These are phyloP conservation scores for Eutrema yunnanense DNA, from an alignment of 345 rosid species.

Conservation along the genomic window DNA sequence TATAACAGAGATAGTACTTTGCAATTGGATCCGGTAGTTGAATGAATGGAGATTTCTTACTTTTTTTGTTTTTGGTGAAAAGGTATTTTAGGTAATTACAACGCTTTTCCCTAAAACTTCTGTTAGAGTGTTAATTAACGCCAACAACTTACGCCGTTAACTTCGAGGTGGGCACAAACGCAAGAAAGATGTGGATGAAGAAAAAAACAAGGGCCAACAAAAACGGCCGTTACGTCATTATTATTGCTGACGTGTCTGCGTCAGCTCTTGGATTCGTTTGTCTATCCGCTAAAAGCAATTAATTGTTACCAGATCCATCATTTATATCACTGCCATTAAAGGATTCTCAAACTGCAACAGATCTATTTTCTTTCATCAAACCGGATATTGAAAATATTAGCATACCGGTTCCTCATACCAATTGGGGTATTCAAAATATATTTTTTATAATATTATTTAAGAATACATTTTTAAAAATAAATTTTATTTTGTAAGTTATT, in stretches of 20 bases:
- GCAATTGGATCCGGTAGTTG: not conserved
- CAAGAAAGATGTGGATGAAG: conserved; percentile 1
- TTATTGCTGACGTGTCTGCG: conserved; percentile 17
- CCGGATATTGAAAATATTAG: not conserved
- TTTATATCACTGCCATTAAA: conserved; percentile 19
- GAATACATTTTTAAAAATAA: too few species aligned
- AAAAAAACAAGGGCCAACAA: conserved; percentile 15
- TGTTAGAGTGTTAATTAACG: conserved; percentile 6
- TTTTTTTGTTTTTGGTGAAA: not conserved
- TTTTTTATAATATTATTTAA: too few species aligned
- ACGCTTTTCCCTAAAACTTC: not conserved
- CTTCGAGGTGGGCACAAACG: conserved; percentile 17
- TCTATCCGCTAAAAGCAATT: conserved; percentile 7
- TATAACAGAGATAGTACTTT: too few species aligned
- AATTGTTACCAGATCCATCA: conserved; percentile 19
- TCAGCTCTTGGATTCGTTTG: conserved; percentile 26
- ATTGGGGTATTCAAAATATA: not conserved
- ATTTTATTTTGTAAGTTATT: too few species aligned
- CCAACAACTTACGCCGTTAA: conserved; percentile 29
- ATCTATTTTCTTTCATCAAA: conserved; percentile 9
- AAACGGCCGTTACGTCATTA: conserved; percentile 33
- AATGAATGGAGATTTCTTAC: not conserved
- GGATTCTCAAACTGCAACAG: not conserved
- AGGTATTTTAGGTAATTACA: not conserved
- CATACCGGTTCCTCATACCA: conserved; percentile 6